Evolutionary conservation across 805 yeast genomes (phyloP).

Genomic region (Schwanniomyces vanrijiae): DNA sequence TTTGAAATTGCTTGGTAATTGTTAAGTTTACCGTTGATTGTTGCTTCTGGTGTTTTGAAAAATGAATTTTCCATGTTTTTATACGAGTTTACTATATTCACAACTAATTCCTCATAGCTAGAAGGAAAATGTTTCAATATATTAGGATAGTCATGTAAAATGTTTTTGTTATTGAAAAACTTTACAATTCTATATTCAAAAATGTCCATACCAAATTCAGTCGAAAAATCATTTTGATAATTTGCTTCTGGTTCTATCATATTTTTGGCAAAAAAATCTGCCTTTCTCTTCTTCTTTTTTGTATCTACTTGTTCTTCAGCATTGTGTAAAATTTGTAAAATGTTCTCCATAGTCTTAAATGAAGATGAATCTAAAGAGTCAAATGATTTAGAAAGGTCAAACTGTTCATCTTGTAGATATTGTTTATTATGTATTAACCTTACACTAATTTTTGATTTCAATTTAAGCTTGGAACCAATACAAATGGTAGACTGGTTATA

Average conservation of each 20-base stretch:
- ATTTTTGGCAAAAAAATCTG: not conserved
- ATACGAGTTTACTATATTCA: slow-evolving; percentile 7
- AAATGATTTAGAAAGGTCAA: slow-evolving; percentile 7
- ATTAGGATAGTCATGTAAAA: slow-evolving; percentile 8
- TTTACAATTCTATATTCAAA: slow-evolving; percentile 11
- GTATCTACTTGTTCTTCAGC: slow-evolving; percentile 5
- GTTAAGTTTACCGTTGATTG: slow-evolving; percentile 4
- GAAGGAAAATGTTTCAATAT: slow-evolving; percentile 7
- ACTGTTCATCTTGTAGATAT: not conserved
- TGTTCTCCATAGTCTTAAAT: slow-evolving; percentile 14
- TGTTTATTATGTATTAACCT: not conserved
- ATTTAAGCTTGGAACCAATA: not conserved
- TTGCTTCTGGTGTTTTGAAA: slow-evolving; percentile 1
- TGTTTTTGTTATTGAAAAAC: slow-evolving; percentile 11
- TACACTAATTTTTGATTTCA: not conserved
- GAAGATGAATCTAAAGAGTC: slow-evolving; percentile 11
- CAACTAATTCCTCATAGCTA: slow-evolving; percentile 7
- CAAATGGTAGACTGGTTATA: not conserved
- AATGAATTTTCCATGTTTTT: not conserved
- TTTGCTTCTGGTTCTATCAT: not conserved
- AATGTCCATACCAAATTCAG: slow-evolving; percentile 12
- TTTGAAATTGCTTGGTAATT: slow-evolving; percentile 6
- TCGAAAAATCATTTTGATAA: slow-evolving; percentile 4
- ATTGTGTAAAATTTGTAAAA: slow-evolving; percentile 11
- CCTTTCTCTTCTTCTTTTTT: not conserved